These are phyloP conservation scores for Bacidia gigantensis DNA, from an alignment of 495 filamentous ascomycete genomes.

Conservation along the genomic window DNA sequence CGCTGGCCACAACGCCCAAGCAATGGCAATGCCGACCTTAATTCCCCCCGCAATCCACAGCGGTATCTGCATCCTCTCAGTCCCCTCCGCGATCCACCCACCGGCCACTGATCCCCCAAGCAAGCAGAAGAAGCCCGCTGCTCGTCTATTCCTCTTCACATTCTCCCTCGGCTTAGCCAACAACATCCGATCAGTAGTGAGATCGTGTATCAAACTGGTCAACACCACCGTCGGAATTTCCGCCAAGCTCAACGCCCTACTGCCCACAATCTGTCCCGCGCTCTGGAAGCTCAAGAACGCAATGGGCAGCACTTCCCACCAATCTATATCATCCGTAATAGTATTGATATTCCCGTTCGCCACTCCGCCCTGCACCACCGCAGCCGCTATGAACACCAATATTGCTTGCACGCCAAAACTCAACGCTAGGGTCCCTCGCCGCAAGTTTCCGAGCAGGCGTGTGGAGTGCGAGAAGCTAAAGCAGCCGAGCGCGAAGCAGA, in stretches of 20 bases:
- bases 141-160: constrained; percentile 49
- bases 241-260: constrained; percentile 46
- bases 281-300: constrained; percentile 58
- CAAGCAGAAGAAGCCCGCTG: constrained; percentile 41
- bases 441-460: constrained; percentile 24
- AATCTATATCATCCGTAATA: constrained; percentile 22
- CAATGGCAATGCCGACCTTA: constrained; percentile 35
- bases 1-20: constrained; percentile 31
- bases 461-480: constrained; percentile 31
- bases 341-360: constrained; percentile 25
- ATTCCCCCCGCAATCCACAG: constrained; percentile 47
- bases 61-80: constrained; percentile 38
- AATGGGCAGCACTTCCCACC: constrained; percentile 37
- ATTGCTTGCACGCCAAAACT: constrained; percentile 46
- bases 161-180: constrained; percentile 34
- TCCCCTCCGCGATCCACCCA: constrained; percentile 37
- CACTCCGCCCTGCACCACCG: constrained; percentile 37
- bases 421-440: constrained; percentile 38
- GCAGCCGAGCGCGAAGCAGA: constrained; percentile 41
- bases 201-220: constrained; percentile 56
- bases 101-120: constrained; percentile 48
- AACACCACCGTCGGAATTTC: constrained; percentile 64
- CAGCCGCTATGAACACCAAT: constrained; percentile 44
- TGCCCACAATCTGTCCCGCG: constrained; percentile 54
- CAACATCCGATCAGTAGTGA: constrained; percentile 46